These are phyloP conservation scores for Xylaria sp. DNA, from an alignment of 2,329 filamentous ascomycete species.

Conservation along the genomic window DNA sequence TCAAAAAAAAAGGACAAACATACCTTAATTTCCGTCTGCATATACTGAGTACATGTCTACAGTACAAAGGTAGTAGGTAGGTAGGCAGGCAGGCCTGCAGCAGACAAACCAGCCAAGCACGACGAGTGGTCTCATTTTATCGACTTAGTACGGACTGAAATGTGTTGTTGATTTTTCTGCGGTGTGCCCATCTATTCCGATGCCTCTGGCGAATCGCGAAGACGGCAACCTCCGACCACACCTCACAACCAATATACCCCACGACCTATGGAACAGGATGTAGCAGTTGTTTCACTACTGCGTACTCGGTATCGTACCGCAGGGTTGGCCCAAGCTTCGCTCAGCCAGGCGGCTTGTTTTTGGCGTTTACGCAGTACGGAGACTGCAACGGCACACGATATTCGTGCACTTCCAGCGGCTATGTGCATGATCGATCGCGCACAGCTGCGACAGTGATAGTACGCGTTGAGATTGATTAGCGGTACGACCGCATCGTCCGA, in stretches of 20 bases:
- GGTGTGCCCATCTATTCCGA: conserved; percentile 16
- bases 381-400: conserved; percentile 22
- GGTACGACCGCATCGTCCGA: conserved; percentile 26
- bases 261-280: not conserved
- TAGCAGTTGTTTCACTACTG: conserved; percentile 15
- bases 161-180: conserved; percentile 19
- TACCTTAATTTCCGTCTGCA: conserved; percentile 12
- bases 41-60: not conserved
- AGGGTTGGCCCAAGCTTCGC: conserved; percentile 22
- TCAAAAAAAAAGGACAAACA: conserved; percentile 3
- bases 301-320: conserved; percentile 8
- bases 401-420: conserved; percentile 27
- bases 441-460: conserved; percentile 21
- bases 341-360: conserved; percentile 17
- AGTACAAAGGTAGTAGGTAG: not conserved
- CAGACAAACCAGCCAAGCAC: conserved; percentile 19
- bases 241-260: conserved; percentile 8
- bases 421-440: conserved; percentile 36
- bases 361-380: conserved; percentile 2
- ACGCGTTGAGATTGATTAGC: conserved; percentile 21
- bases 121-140: conserved; percentile 15
- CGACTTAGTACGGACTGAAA: not conserved
- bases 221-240: conserved; percentile 28
- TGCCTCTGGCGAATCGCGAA: conserved; percentile 21
- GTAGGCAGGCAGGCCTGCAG: conserved; percentile 10